These are phyloP conservation scores for Boletellus deceptivus DNA, from an alignment of 1,284 basidiomycete species.

Conservation along the genomic window DNA sequence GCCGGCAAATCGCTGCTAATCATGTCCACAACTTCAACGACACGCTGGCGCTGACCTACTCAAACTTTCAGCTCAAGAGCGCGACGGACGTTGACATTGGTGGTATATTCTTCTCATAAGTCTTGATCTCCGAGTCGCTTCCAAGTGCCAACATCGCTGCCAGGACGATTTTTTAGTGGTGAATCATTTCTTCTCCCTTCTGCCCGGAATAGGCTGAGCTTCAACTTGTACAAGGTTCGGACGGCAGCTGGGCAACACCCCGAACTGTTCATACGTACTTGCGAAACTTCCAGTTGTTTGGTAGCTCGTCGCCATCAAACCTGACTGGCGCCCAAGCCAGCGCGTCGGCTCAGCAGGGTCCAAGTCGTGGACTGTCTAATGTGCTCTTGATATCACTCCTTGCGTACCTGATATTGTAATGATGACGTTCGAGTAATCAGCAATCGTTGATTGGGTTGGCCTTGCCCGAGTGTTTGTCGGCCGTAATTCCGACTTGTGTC, in stretches of 20 bases:
- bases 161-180: conserved; percentile 74
- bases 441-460: too few relatives aligned
- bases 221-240: conserved; percentile 42
- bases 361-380: too few relatives aligned
- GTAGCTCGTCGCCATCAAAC: conserved; percentile 35
- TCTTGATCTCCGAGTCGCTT: too few relatives aligned
- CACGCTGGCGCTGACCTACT: conserved; percentile 47
- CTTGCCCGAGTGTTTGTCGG: too few relatives aligned
- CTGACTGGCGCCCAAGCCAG: too few relatives aligned
- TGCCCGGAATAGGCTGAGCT: not conserved
- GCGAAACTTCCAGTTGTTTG: conserved; percentile 64
- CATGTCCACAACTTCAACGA: conserved; percentile 43
- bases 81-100: conserved; percentile 45
- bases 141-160: not conserved
- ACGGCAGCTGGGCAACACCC: conserved; percentile 64
- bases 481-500: too few relatives aligned
- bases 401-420: not conserved
- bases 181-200: conserved; percentile 5
- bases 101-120: conserved; percentile 31
- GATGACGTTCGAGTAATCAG: too few relatives aligned
- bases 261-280: conserved; percentile 63
- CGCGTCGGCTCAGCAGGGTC: too few relatives aligned
- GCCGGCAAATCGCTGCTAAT: not conserved
- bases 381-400: not conserved
- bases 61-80: conserved; percentile 52